Evolutionary conservation across 768 basidiomycete genomes (phyloP).

Genomic region (Boletus vermiculosoides): DNA sequence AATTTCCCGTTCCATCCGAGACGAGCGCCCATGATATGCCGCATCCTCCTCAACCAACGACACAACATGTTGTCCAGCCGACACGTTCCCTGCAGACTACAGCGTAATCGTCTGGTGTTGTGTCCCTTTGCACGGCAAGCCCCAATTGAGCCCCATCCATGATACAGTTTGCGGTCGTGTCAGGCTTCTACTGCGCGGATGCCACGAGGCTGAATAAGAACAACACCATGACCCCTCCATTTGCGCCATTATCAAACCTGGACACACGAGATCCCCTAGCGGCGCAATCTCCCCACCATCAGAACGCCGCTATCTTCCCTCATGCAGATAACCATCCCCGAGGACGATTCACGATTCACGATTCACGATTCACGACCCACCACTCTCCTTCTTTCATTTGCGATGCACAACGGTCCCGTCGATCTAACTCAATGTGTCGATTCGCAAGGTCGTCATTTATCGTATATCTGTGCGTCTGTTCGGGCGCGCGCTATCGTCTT

Average conservation of each 20-base stretch:
- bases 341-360: neutral
- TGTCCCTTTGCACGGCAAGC: neutral
- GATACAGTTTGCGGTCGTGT: neutral
- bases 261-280: neutral
- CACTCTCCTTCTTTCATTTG: neutral
- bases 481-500: neutral
- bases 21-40: neutral
- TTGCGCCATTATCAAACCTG: slow-evolving; percentile 11
- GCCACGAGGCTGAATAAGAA: slow-evolving; percentile 14
- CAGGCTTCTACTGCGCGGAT: slow-evolving; percentile 6
- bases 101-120: neutral
- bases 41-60: neutral
- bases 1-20: neutral
- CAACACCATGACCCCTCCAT: neutral
- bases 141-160: neutral
- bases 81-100: neutral
- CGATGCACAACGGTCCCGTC: neutral
- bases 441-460: neutral
- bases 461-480: neutral
- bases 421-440: neutral
- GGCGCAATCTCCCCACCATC: neutral
- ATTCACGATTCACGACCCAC: neutral
- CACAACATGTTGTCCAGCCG: neutral
- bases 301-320: neutral
- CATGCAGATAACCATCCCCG: neutral